phyloP scores from a whole-genome alignment of 306 rosid genomes.

The Fragaria vesca region DNA sequence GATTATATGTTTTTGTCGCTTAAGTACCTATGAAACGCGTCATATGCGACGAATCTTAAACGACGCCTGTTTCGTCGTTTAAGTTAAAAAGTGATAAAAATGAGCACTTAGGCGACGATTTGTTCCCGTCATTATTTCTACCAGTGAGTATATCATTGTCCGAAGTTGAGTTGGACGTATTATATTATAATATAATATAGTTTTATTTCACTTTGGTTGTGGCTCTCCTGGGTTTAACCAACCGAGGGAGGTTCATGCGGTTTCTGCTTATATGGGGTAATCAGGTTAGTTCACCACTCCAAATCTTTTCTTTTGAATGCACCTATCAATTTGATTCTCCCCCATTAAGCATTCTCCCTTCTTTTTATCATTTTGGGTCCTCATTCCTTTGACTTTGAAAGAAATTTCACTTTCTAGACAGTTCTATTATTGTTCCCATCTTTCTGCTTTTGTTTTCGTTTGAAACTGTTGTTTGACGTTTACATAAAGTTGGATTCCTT shows the following conservation, averaged over 20 bases:
- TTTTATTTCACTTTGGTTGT: neutral
- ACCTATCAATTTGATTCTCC: neutral
- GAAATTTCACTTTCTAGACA: neutral
- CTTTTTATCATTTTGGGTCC: neutral
- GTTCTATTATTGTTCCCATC: neutral
- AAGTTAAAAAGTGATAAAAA: too few species aligned
- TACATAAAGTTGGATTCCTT: neutral
- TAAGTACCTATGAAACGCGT: too few species aligned
- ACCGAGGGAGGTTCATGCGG: slow-evolving; percentile 30
- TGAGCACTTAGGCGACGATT: too few species aligned
- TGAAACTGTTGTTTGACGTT: neutral
- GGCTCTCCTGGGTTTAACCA: neutral
- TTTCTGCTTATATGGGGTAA: slow-evolving; percentile 11
- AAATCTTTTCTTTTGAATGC: neutral
- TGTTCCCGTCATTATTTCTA: too few species aligned
- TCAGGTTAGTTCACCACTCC: neutral
- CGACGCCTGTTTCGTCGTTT: too few species aligned
- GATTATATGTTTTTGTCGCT: too few species aligned
- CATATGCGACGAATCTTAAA: too few species aligned
- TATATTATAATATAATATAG: neutral
- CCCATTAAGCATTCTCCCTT: neutral
- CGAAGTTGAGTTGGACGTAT: too few species aligned
- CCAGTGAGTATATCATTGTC: too few species aligned
- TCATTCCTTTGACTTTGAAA: neutral
- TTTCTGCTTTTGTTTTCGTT: slow-evolving; percentile 4